Evolutionary conservation across 352 stramenopile genomes (phyloP).

Genomic region (Albugo laibachii): DNA sequence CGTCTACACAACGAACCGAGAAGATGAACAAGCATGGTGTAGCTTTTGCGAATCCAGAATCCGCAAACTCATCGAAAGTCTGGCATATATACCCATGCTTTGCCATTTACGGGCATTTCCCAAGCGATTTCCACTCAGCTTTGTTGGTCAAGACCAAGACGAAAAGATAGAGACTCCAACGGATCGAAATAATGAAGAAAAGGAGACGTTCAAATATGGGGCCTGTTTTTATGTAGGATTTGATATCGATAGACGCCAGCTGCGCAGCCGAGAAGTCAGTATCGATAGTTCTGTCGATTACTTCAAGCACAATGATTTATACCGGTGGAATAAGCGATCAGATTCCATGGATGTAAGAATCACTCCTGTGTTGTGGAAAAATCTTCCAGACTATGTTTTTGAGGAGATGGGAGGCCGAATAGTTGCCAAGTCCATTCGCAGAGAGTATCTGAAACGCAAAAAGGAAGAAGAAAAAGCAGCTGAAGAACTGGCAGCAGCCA

Average conservation of each 20-base stretch:
- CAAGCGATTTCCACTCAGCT: conserved; percentile 66
- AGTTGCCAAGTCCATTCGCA: conserved; percentile 29
- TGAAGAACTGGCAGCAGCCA: conserved; percentile 15
- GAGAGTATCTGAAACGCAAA: conserved; percentile 72
- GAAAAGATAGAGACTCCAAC: conserved; percentile 8
- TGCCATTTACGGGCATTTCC: conserved; percentile 67
- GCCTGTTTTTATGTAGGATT: conserved; percentile 76
- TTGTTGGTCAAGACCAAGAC: conserved; percentile 15
- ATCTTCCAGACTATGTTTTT: conserved; percentile 64
- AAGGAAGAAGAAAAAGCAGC: conserved; percentile 65
- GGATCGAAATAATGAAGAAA: conserved; percentile 7
- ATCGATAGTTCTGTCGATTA: conserved; percentile 76
- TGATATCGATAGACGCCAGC: conserved; percentile 56
- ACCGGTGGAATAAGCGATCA: conserved; percentile 77
- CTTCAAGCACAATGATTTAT: conserved; percentile 79
- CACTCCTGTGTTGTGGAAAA: conserved; percentile 73
- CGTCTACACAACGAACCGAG: conserved; percentile 74
- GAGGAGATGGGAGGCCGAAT: conserved; percentile 64
- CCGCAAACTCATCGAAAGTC: conserved; percentile 75
- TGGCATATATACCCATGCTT: conserved; percentile 63
- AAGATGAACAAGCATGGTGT: conserved; percentile 86
- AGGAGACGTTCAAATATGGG: conserved; percentile 31
- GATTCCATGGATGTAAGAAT: conserved; percentile 72
- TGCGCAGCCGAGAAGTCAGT: conserved; percentile 59
- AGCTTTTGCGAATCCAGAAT: conserved; percentile 88